These are phyloP conservation scores for Bipolaris oryzae DNA, from an alignment of 2,329 filamentous ascomycete genomes.

Conservation along the genomic window DNA sequence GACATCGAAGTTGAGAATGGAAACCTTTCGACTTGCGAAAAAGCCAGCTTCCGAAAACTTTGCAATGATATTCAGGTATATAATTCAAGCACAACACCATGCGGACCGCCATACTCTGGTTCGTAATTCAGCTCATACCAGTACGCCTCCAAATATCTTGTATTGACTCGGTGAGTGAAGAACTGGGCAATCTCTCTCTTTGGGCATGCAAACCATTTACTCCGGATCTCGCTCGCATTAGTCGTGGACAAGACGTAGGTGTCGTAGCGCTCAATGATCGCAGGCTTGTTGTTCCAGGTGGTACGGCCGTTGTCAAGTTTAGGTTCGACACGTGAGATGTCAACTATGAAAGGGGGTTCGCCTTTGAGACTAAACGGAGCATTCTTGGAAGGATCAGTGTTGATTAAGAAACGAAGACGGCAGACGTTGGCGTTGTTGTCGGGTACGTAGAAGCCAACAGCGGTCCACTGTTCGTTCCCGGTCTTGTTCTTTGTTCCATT, in stretches of 20 bases:
- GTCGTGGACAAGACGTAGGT: constrained; percentile 4
- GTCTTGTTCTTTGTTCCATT: constrained; percentile 14
- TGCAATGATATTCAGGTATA: constrained; percentile 6
- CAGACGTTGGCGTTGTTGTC: constrained; percentile 31
- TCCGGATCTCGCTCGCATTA: constrained; percentile 11
- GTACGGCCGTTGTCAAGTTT: constrained; percentile 36
- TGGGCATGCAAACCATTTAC: constrained; percentile 25
- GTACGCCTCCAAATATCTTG: constrained; percentile 24
- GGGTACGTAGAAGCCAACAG: constrained; percentile 42
- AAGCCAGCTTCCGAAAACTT: too few relatives aligned
- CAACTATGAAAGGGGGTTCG: constrained; percentile 30
- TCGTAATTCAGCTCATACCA: constrained; percentile 43
- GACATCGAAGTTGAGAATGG: too few relatives aligned
- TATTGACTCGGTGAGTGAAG: constrained; percentile 30
- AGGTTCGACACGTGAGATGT: constrained; percentile 28
- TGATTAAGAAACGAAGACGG: constrained; percentile 35
- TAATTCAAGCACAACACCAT: constrained; percentile 44
- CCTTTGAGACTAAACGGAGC: constrained; percentile 31
- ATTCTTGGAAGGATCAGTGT: constrained; percentile 21
- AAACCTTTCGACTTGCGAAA: too few relatives aligned
- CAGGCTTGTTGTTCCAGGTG: constrained; percentile 37
- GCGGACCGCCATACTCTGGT: constrained; percentile 22
- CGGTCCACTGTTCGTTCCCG: constrained; percentile 23
- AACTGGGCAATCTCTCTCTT: constrained; percentile 37
- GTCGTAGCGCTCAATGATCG: constrained; percentile 12